Evolutionary conservation across 2,329 filamentous ascomycete genomes (phyloP).

Genomic region (Juglanconis sp.): DNA sequence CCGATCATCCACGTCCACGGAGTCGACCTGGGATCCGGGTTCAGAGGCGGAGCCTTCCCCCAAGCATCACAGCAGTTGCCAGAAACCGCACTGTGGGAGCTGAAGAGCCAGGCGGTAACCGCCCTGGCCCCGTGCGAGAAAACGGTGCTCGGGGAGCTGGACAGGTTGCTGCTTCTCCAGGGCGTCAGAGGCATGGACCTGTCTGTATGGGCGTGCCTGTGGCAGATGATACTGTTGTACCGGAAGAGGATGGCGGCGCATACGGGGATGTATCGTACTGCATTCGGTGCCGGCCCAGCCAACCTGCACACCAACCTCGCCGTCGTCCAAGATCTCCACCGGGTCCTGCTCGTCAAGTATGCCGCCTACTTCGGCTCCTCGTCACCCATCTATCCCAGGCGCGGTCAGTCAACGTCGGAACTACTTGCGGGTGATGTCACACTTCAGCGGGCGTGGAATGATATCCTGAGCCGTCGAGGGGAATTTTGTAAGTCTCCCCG

Average conservation of each 20-base stretch:
- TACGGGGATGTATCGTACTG: neutral
- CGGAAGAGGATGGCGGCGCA: conserved; percentile 16
- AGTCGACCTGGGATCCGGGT: neutral
- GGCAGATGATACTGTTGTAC: conserved; percentile 16
- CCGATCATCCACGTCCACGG: neutral
- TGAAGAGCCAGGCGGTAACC: conserved; percentile 1
- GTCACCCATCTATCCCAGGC: conserved; percentile 19
- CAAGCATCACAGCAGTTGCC: neutral
- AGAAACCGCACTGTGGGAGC: neutral
- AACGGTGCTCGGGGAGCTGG: conserved; percentile 4
- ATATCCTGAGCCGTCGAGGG: neutral
- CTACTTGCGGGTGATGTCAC: conserved; percentile 9
- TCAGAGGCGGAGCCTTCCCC: too few species aligned
- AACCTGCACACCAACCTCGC: neutral
- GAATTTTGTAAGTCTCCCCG: conserved; percentile 8
- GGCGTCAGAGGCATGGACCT: neutral
- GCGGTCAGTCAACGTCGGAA: conserved; percentile 19
- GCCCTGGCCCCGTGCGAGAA: conserved; percentile 2
- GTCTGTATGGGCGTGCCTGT: conserved; percentile 13
- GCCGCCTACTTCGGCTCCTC: conserved; percentile 27
- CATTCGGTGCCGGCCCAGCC: neutral
- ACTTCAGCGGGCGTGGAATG: conserved; percentile 5
- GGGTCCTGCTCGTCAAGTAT: conserved; percentile 28
- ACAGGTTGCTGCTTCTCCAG: neutral
- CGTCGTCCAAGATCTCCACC: conserved; percentile 21